Evolutionary conservation across 2,329 filamentous ascomycete species (phyloP), one percentile per base, ranked within the genome.

Genomic region (Alternaria brassicicola): DNA sequence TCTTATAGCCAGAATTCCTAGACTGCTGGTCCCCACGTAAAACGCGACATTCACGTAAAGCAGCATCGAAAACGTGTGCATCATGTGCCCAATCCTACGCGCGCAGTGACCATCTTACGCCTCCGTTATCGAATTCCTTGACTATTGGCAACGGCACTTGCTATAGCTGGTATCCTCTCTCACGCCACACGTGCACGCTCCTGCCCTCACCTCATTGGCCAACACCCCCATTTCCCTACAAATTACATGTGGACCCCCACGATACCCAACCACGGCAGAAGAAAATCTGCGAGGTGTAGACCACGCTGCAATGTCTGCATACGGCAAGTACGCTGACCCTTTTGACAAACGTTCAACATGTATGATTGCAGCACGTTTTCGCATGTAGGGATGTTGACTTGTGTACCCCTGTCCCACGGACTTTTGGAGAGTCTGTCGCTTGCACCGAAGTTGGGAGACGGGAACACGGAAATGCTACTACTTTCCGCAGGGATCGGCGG

Each of bases 171-270:
- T 35, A 13, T 47, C 17, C 19, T 30, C 43, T 23, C 31, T 13
- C 43, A 47, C 8, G 43, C 28, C 30, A 13, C 43, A 35, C 43
- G 15, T 33, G 43, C 36, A 31, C 28, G 30, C 28, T 33, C 30
- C 13, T 39, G 4, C 36, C 12, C 19, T 6, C 5, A 2, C 17
- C 36, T 39, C 12, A 47, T 33, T 47, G 43, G 43, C 31, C 19
- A 21, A 13, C 15, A 19, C 43, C 43, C 43, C 43, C 43, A 47
- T 47, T 19, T 25, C 35, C 43, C 43, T 47, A 47, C 30, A 25
- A 35, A 47, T 47, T 47, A 47, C 43, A 47, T 47, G 43, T 47
- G 43, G 43, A 47, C 43, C 43, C 43, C 43, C 30, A 47, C 43
- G 28, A 47, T 23, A 23, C 43, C 21, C 43, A 33, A 47, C 30